A percentile compares a stretch with the other conserved stretches of the same genome.
Conservation (phyloP, 805 yeast genomes). For the Saccharomycopsis sp. region DNA sequence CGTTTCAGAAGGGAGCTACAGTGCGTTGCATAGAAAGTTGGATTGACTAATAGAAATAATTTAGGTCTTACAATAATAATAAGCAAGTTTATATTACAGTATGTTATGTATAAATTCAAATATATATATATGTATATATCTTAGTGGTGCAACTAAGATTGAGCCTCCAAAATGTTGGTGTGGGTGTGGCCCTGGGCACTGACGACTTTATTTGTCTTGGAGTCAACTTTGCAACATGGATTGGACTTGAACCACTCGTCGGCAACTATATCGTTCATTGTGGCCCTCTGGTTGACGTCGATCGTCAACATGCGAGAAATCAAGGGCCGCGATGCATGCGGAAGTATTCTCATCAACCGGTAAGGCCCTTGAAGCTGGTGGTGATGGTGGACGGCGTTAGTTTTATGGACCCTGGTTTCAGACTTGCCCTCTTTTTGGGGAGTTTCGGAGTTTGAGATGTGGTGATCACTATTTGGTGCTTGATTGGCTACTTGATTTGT, state of each 20-base stretch:
- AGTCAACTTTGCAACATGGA: slow-evolving; percentile 46
- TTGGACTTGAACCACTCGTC: slow-evolving; percentile 69
- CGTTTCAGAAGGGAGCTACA: slow-evolving; percentile 6
- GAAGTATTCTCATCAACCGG: slow-evolving; percentile 68
- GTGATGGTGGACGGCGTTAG: not conserved
- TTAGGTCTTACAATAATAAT: not conserved
- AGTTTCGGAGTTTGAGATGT: not conserved
- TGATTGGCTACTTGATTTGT: no score
- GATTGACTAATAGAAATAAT: no score
- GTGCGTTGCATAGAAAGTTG: no score
- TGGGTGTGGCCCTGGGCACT: slow-evolving; percentile 44
- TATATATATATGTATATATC: no score
- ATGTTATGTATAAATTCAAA: no score
- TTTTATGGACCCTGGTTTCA: not conserved
- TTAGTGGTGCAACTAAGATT: no score
- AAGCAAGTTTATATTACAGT: no score
- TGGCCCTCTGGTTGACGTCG: slow-evolving; percentile 54
- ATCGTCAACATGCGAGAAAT: slow-evolving; percentile 56
- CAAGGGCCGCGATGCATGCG: slow-evolving; percentile 76
- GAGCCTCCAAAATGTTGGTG: no score
- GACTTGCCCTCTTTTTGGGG: not conserved
- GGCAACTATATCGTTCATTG: slow-evolving; percentile 51
- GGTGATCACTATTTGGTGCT: no score
- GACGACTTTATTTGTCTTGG: slow-evolving; percentile 30
- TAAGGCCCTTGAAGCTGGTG: slow-evolving; percentile 53